Percentiles rank a stretch among this genome's conserved stretches.
Conservation (phyloP, 2,329 filamentous ascomycete species). For the Aspergillus ustus region DNA sequence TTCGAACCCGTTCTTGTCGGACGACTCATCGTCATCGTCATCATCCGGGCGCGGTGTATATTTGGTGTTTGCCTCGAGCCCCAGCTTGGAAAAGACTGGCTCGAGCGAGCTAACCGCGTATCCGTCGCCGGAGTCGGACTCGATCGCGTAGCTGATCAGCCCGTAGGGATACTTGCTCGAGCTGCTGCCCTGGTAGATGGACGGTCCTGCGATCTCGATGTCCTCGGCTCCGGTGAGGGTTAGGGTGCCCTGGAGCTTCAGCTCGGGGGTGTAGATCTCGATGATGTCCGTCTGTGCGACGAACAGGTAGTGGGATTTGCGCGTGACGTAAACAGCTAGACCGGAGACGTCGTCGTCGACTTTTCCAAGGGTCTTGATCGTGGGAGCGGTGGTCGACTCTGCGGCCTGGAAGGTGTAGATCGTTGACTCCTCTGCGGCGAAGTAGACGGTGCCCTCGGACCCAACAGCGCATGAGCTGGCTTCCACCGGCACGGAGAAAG, state of each 20-base stretch:
- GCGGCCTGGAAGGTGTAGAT: slow-evolving; percentile 38
- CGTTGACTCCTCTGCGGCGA: not conserved
- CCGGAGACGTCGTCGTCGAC: slow-evolving; percentile 32
- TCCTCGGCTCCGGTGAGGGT: slow-evolving; percentile 45
- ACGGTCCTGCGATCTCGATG: slow-evolving; percentile 50
- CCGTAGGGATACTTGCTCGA: slow-evolving; percentile 45
- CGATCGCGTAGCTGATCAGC: slow-evolving; percentile 47
- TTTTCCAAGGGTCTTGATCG: slow-evolving; percentile 41
- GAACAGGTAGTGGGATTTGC: slow-evolving; percentile 46
- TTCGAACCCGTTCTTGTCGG: not conserved
- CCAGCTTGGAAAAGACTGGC: slow-evolving; percentile 1
- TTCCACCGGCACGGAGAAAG: slow-evolving; percentile 49
- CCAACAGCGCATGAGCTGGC: slow-evolving; percentile 51
- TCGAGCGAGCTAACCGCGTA: slow-evolving; percentile 11
- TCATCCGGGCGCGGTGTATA: not conserved
- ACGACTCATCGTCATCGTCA: not conserved
- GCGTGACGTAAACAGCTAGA: slow-evolving; percentile 47
- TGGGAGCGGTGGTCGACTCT: slow-evolving; percentile 45
- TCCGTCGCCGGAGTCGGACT: slow-evolving; percentile 43
- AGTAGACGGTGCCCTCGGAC: slow-evolving; percentile 39
- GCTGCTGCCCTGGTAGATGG: slow-evolving; percentile 44
- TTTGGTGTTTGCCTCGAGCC: slow-evolving; percentile 1
- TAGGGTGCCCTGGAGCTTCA: slow-evolving; percentile 44
- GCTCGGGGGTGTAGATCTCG: slow-evolving; percentile 44
- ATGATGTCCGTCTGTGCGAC: slow-evolving; percentile 46